phyloP scores from a whole-genome alignment of 768 basidiomycete genomes.

The Plicaturopsis crispa region DNA sequence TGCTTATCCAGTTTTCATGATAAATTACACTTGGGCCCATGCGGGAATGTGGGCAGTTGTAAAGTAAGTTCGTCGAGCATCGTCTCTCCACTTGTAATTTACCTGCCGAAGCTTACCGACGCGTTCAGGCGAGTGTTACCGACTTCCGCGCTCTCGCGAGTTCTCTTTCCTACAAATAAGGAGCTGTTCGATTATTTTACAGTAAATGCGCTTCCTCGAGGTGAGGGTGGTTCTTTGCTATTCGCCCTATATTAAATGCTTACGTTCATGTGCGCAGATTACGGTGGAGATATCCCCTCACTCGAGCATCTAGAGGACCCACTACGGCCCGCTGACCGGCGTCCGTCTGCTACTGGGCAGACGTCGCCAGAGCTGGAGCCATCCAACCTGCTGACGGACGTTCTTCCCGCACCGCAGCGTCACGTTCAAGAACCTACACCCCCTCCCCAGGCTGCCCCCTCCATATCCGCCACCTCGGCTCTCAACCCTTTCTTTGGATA shows the following conservation, averaged over 20 bases:
- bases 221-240: conserved; percentile 24
- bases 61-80: conserved; percentile 39
- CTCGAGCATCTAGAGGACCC: conserved; percentile 46
- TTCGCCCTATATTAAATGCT: conserved; percentile 8
- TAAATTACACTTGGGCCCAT: conserved; percentile 73
- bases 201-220: conserved; percentile 47
- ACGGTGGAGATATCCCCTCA: conserved; percentile 53
- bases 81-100: conserved; percentile 3
- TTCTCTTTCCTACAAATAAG: conserved; percentile 56
- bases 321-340: conserved; percentile 19
- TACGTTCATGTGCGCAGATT: conserved; percentile 39
- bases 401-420: too few relatives aligned
- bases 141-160: conserved; percentile 45
- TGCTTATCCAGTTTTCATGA: conserved; percentile 46
- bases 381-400: neutral
- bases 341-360: conserved; percentile 6
- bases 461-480: conserved; percentile 48
- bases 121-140: conserved; percentile 52
- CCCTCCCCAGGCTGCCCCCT: conserved; percentile 14
- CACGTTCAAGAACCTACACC: too few relatives aligned
- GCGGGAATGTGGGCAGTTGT: conserved; percentile 58
- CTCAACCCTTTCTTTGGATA: conserved; percentile 76
- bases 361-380: conserved; percentile 6
- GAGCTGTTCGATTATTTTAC: conserved; percentile 52
- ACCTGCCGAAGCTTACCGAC: neutral